Percentiles rank a stretch among this genome's conserved stretches.
Conservation (phyloP, 2,329 filamentous ascomycete genomes). For the Ophiostoma angusticollis region DNA sequence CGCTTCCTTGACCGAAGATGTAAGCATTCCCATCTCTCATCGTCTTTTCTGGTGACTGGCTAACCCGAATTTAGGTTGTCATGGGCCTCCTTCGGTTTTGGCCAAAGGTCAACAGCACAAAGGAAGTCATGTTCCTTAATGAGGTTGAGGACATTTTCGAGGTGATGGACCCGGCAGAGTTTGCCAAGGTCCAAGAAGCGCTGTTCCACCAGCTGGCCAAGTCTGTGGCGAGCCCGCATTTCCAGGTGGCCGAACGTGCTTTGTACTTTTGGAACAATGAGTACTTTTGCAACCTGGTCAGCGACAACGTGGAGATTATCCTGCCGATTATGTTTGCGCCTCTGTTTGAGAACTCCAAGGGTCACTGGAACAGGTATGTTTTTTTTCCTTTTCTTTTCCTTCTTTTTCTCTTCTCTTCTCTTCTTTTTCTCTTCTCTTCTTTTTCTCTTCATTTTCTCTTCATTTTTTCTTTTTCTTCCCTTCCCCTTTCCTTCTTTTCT, state of each 20-base stretch:
- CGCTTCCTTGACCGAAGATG: conserved; percentile 90
- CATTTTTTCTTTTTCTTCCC: neutral
- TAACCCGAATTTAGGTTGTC: conserved; percentile 52
- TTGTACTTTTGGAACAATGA: conserved; percentile 99
- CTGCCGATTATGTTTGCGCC: conserved; percentile 98
- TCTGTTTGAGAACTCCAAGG: conserved; percentile 96
- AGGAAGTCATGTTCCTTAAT: conserved; percentile 99
- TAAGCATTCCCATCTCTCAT: conserved; percentile 27
- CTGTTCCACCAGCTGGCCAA: conserved; percentile 96
- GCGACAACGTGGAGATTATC: conserved; percentile 97
- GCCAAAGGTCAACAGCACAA: conserved; percentile 99
- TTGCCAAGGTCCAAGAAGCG: conserved; percentile 96
- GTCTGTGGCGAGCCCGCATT: conserved; percentile 95
- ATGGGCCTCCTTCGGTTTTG: conserved; percentile 90
- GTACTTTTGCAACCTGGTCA: conserved; percentile 98
- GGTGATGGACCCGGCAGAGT: conserved; percentile 97
- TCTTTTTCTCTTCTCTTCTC: neutral
- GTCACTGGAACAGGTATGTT: conserved; percentile 85
- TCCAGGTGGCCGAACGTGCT: conserved; percentile 94
- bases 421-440: neutral
- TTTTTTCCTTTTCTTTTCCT: neutral
- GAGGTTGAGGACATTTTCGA: conserved; percentile 99
- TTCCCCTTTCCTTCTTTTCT: neutral
- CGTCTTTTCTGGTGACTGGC: conserved; percentile 6
- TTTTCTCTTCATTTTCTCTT: neutral